Evolutionary conservation across 371 early-diverging fungal species (phyloP).

Genomic region (Rhizomucor miehei): DNA sequence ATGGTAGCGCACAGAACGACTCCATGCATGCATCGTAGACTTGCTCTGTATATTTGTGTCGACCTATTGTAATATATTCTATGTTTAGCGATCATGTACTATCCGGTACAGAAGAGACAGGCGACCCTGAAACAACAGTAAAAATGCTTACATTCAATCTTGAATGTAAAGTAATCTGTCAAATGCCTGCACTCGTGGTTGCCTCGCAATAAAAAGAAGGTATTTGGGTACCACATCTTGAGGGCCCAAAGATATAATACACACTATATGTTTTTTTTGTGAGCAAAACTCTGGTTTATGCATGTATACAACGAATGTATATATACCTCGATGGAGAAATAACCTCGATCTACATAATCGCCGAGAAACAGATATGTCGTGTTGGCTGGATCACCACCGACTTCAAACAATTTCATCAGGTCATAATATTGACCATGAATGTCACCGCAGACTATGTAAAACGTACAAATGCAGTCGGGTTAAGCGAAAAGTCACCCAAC

Average conservation of each 20-base stretch:
- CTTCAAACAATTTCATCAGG: constrained; percentile 97
- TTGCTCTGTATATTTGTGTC: constrained; percentile 89
- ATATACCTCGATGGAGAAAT: constrained; percentile 48
- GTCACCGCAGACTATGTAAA: constrained; percentile 91
- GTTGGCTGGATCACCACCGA: constrained; percentile 90
- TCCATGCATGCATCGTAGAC: constrained; percentile 90
- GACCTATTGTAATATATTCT: constrained; percentile 60
- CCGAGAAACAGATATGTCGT: constrained; percentile 93
- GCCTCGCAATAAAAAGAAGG: constrained; percentile 92
- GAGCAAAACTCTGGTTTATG: not conserved
- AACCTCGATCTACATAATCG: constrained; percentile 98
- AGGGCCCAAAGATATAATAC: constrained; percentile 87
- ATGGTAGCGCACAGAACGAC: constrained; percentile 93
- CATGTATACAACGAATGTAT: not conserved
- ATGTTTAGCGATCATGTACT: constrained; percentile 24
- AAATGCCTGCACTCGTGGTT: constrained; percentile 98
- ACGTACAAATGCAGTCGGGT: no score
- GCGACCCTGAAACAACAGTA: not conserved
- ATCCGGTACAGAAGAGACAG: not conserved
- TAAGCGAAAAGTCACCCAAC: no score
- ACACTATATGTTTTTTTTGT: constrained; percentile 54
- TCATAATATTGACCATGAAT: constrained; percentile 99
- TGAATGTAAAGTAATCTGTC: constrained; percentile 98
- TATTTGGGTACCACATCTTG: constrained; percentile 91
- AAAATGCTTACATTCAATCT: constrained; percentile 83